phyloP scores from a whole-genome alignment of 371 early-diverging fungal genomes.

The Phascolomyces articulosus region DNA sequence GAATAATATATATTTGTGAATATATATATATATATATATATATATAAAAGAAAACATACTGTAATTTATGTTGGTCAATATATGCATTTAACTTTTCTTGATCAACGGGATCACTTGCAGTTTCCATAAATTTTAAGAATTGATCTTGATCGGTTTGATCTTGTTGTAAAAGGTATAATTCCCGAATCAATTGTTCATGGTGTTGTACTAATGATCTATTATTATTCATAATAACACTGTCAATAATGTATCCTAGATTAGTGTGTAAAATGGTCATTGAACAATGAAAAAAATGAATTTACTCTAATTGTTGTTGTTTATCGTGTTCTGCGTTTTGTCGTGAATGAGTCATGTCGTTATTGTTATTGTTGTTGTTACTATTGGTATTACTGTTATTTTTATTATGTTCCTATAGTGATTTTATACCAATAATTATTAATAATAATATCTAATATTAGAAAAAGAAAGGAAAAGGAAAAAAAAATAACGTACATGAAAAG shows the following conservation, averaged over 20 bases:
- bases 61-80: slow-evolving; percentile 34
- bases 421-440: no score
- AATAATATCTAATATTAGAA: no score
- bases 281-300: not conserved
- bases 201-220: not conserved
- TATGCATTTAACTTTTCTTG: slow-evolving; percentile 22
- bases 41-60: not conserved
- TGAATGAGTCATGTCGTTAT: not conserved
- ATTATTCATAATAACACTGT: no score
- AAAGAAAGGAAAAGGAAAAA: no score
- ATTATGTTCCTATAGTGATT: no score
- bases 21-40: no score
- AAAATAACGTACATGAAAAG: no score
- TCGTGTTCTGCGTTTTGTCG: slow-evolving; percentile 5
- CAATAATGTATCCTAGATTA: no score
- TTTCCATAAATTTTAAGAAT: slow-evolving; percentile 28
- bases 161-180: slow-evolving; percentile 7
- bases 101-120: slow-evolving; percentile 15
- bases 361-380: not conserved
- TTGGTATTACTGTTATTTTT: no score
- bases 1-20: no score
- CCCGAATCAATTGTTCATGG: slow-evolving; percentile 9
- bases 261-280: no score
- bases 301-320: slow-evolving; percentile 8
- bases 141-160: slow-evolving; percentile 11